Base-by-base conservation (phyloP, 148 eudicot species). In the Agrostemma githago region DNA sequence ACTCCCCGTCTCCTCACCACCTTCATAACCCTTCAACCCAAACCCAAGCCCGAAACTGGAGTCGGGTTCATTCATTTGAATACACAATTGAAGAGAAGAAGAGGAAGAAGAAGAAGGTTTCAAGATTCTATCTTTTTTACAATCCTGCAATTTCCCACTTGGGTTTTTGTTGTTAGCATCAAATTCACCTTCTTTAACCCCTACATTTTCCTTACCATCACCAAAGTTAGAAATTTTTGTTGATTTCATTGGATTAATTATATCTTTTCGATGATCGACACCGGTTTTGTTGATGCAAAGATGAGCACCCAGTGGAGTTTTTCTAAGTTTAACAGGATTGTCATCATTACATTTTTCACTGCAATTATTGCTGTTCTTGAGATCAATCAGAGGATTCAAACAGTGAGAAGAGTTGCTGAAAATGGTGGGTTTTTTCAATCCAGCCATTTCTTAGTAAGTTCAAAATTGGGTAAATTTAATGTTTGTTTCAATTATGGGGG, bases 71-170 rank as follows among this genome's bases (percentile, higher is more conserved):
- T 88, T 81, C 80, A 81, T 75, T 58, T 89, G 92, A 77, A 92
- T 92, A 60, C 97, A 92, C 0, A 89, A 71, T 81, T 88, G 92
- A 46, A 94, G 86, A 21, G 98, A 94, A 66, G 96, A 80, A 8
- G 95, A 86, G 0, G 72, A 68, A 8, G 71, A 68, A 8, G 54
- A 48, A 62, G 92, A 75, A n/a, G 93, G 87, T 81, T 85, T 94
- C 73, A 89, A 77, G 6, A 77, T 79, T 59, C 79, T 81, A 5
- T 82, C 91, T 73, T 82, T 87, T 72, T 80, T 89, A 63, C 74
- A 56, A 69, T 69, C 46, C 67, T 59, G 60, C 67, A 56, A 58
- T 38, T 84, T 86, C 70, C 75, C 83, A 76, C 71, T 83, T 26
- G 82, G 77, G 72, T 44, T 20, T 59, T 76, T 63, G n/a, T 51